Conservation (phyloP, 2,329 filamentous ascomycete species). For the Zelopaecilomyces penicillatus region DNA sequence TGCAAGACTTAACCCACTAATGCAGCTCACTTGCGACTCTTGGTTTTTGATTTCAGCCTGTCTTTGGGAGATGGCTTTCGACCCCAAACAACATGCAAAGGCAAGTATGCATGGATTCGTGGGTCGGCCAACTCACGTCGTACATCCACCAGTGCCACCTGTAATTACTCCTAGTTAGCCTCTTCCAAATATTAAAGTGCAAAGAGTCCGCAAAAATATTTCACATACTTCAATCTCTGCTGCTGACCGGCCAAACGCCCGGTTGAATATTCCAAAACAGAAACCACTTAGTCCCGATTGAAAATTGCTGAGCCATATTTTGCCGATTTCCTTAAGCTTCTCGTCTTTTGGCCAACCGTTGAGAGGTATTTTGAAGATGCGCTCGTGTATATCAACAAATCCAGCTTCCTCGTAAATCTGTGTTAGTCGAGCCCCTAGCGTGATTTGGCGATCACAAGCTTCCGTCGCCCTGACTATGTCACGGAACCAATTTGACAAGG, state of each 20-base stretch:
- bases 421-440: slow-evolving; percentile 26
- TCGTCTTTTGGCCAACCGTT: slow-evolving; percentile 45
- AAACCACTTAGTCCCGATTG: slow-evolving; percentile 37
- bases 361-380: slow-evolving; percentile 44
- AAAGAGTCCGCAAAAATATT: background rate
- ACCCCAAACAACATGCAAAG: slow-evolving; percentile 42
- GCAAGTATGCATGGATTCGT: slow-evolving; percentile 40
- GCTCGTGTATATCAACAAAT: slow-evolving; percentile 46
- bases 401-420: slow-evolving; percentile 38
- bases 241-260: slow-evolving; percentile 30
- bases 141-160: slow-evolving; percentile 42
- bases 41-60: background rate
- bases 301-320: slow-evolving; percentile 37
- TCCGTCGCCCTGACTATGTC: slow-evolving; percentile 32
- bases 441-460: slow-evolving; percentile 28
- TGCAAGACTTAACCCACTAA: too few species aligned
- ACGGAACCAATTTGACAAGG: slow-evolving; percentile 31
- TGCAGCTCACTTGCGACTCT: too few species aligned
- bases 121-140: slow-evolving; percentile 38
- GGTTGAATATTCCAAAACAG: slow-evolving; percentile 32
- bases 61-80: slow-evolving; percentile 38
- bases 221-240: slow-evolving; percentile 41
- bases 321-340: slow-evolving; percentile 33
- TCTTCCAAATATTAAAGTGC: background rate
- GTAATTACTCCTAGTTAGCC: background rate